Evolutionary conservation across 2,329 filamentous ascomycete species (phyloP).

Genomic region (Mycosphaerella sp.): DNA sequence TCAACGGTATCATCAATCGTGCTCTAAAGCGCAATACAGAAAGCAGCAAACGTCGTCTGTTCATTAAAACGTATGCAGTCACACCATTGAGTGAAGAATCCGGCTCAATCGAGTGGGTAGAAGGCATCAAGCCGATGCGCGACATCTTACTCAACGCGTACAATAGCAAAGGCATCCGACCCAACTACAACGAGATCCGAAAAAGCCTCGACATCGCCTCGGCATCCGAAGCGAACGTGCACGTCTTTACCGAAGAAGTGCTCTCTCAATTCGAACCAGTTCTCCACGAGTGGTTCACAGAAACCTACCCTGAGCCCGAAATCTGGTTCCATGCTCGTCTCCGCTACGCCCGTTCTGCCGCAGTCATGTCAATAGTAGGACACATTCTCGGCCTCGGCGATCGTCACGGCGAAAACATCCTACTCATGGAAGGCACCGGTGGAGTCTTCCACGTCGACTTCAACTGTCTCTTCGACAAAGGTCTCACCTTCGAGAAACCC

Average conservation of each 20-base stretch:
- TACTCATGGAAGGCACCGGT: slow-evolving; percentile 88
- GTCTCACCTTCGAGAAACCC: slow-evolving; percentile 87
- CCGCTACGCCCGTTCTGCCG: slow-evolving; percentile 84
- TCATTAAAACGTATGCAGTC: slow-evolving; percentile 95
- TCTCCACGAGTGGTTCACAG: slow-evolving; percentile 90
- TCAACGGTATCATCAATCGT: slow-evolving; percentile 96
- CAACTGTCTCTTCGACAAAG: slow-evolving; percentile 99
- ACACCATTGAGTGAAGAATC: slow-evolving; percentile 97
- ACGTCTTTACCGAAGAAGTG: slow-evolving; percentile 64
- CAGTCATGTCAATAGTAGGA: slow-evolving; percentile 99
- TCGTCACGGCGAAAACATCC: slow-evolving; percentile 93
- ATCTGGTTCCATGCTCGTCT: slow-evolving; percentile 86
- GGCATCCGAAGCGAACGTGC: slow-evolving; percentile 54
- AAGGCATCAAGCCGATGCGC: slow-evolving; percentile 86
- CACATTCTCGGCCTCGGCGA: slow-evolving; percentile 91
- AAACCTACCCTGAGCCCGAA: slow-evolving; percentile 88
- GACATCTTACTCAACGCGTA: slow-evolving; percentile 82
- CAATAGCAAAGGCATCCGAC: slow-evolving; percentile 60
- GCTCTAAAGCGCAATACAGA: slow-evolving; percentile 88
- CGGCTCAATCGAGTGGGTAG: slow-evolving; percentile 97
- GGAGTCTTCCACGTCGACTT: slow-evolving; percentile 98
- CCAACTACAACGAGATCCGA: slow-evolving; percentile 63
- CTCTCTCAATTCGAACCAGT: slow-evolving; percentile 69
- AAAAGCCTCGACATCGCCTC: slow-evolving; percentile 59
- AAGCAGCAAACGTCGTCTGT: slow-evolving; percentile 80